Percentiles rank a stretch among this genome's conserved stretches.
Conservation (phyloP, 805 yeast genomes). For the Saccharomycodes ludwigii region DNA sequence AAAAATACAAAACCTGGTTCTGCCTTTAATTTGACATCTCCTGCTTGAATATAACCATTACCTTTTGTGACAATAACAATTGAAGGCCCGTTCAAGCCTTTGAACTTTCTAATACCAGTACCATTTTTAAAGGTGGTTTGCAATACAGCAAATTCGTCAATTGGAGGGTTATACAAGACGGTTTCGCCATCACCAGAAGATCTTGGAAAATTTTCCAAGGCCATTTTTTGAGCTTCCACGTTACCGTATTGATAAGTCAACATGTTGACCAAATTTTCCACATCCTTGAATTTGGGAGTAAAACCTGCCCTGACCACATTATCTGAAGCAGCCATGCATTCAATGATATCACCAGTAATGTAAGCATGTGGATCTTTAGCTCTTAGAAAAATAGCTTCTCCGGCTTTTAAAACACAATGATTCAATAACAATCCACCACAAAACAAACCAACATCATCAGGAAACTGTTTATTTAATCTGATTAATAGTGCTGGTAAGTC, state of each 20-base stretch:
- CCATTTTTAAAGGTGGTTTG: slow-evolving; percentile 50
- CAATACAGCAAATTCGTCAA: slow-evolving; percentile 90
- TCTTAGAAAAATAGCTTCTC: slow-evolving; percentile 93
- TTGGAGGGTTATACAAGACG: slow-evolving; percentile 84
- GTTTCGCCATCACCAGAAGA: slow-evolving; percentile 57
- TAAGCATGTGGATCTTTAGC: slow-evolving; percentile 99
- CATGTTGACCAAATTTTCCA: slow-evolving; percentile 76
- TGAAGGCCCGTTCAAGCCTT: slow-evolving; percentile 74
- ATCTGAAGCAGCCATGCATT: slow-evolving; percentile 99
- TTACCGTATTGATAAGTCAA: slow-evolving; percentile 81
- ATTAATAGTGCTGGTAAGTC: slow-evolving; percentile 62
- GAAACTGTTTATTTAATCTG: slow-evolving; percentile 78
- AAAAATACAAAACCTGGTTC: slow-evolving; percentile 73
- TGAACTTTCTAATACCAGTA: slow-evolving; percentile 39
- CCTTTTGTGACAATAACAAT: slow-evolving; percentile 79
- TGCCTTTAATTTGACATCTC: slow-evolving; percentile 32
- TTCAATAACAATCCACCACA: slow-evolving; percentile 91
- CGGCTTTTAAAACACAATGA: slow-evolving; percentile 69
- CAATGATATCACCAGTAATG: slow-evolving; percentile 93
- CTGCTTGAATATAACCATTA: slow-evolving; percentile 42
- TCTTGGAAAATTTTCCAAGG: slow-evolving; percentile 35
- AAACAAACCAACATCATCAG: slow-evolving; percentile 86
- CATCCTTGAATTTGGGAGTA: slow-evolving; percentile 99
- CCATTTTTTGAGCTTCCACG: slow-evolving; percentile 89
- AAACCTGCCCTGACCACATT: slow-evolving; percentile 98